These are phyloP conservation scores for Hymenoscyphus salicellus DNA, from an alignment of 2,329 filamentous ascomycete species.

Conservation along the genomic window DNA sequence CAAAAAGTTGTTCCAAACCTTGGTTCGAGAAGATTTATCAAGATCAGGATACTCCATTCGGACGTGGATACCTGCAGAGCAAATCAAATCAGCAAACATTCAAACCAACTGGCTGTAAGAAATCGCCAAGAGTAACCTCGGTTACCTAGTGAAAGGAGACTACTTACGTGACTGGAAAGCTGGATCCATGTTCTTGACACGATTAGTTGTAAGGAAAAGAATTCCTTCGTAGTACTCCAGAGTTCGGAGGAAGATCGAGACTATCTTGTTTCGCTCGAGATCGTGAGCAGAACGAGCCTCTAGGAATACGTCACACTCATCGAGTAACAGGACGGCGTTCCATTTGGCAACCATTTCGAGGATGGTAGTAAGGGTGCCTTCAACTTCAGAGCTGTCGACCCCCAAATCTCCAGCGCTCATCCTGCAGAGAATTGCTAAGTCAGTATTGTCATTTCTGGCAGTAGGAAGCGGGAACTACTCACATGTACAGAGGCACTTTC, in stretches of 20 bases:
- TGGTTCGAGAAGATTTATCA: constrained; percentile 19
- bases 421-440: not conserved
- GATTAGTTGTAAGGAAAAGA: constrained; percentile 39
- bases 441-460: not conserved
- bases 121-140: not conserved
- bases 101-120: not conserved
- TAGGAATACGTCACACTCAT: constrained; percentile 40
- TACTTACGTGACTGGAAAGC: constrained; percentile 35
- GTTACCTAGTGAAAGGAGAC: not conserved
- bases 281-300: constrained; percentile 35
- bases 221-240: constrained; percentile 40
- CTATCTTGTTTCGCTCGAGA: constrained; percentile 40
- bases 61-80: constrained; percentile 30
- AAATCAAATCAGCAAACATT: not conserved
- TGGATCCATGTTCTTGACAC: constrained; percentile 34
- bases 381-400: constrained; percentile 34
- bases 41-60: constrained; percentile 30
- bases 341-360: constrained; percentile 71
- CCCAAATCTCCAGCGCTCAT: constrained; percentile 49
- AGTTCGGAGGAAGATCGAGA: constrained; percentile 36
- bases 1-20: constrained; percentile 26
- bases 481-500: constrained; percentile 29
- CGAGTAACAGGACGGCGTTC: constrained; percentile 46
- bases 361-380: constrained; percentile 49
- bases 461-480: not conserved